phyloP scores from a whole-genome alignment of 2,329 filamentous ascomycete species.

The Alternaria infectoria region DNA sequence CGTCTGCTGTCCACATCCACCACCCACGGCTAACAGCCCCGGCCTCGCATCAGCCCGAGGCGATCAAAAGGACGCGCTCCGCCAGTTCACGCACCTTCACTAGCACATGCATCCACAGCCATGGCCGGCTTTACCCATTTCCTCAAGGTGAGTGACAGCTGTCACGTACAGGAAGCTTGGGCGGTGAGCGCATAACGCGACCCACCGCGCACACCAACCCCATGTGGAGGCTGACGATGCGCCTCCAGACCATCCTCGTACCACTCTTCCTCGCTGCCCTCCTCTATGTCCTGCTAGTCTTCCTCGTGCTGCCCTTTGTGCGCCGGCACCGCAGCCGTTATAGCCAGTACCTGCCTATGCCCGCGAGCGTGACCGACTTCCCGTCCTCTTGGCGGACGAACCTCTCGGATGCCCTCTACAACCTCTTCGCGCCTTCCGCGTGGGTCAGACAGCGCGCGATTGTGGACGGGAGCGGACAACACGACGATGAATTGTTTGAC shows the following conservation, averaged over 20 bases:
- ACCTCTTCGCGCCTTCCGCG: conserved; percentile 42
- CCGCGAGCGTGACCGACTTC: conserved; percentile 25
- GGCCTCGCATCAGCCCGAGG: not conserved
- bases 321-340: conserved; percentile 54
- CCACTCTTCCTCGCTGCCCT: conserved; percentile 52
- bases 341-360: conserved; percentile 53
- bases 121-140: conserved; percentile 46
- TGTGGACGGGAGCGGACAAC: conserved; percentile 41
- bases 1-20: not conserved
- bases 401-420: conserved; percentile 44
- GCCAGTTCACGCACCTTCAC: conserved; percentile 3
- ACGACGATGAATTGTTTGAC: conserved; percentile 51
- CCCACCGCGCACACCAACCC: not conserved
- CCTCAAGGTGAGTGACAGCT: conserved; percentile 36
- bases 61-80: conserved; percentile 4
- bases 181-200: not conserved
- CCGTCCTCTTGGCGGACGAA: conserved; percentile 40
- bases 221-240: conserved; percentile 1
- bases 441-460: conserved; percentile 32
- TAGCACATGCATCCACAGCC: conserved; percentile 16
- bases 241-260: conserved; percentile 50
- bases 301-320: conserved; percentile 52
- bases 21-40: conserved; percentile 3
- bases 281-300: conserved; percentile 52
- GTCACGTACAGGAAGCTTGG: not conserved